Base-by-base conservation (phyloP, 352 stramenopile species). In the Phytophthora tentaculata region DNA sequence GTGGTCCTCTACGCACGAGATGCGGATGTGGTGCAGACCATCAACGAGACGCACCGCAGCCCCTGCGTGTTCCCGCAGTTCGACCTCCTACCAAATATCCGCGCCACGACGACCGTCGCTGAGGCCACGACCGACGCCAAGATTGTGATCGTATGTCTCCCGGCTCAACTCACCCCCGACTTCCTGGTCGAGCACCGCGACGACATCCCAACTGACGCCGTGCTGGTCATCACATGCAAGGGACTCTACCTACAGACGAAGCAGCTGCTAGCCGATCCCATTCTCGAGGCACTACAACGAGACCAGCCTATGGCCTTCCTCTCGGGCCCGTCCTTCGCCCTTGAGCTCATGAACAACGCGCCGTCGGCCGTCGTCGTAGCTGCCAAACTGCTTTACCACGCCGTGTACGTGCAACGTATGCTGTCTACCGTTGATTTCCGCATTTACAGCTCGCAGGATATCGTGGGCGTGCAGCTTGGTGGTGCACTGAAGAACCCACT, bases 401-500 rank as follows among this genome's bases (percentile, higher is more conserved):
- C 93, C 12, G 81, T 95, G 16, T 84, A 86, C 47, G 88, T 97
- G 45, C 92, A 98, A 70, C 76, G 80, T 9, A 60, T 79, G 9
- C 79, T 98, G 41, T 96, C 83, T 37, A 95, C 92, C 44, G 82
- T 97, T 22, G 80, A 93, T 61, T 99, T 99, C 71, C 92, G 95
- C 50, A 91, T 98, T 39, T 99, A 98, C 84, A 94, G 83, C 66
- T 94, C 85, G 5, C 85, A 94, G 57, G 96, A 99, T 79, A 92
- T 97, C 53, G 91, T 99, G 65, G 97, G 97, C 56, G 94, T 99
- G 22, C 96, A 99, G 74, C 84, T 99, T 32, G 96, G 97, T 44
- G 97, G 97, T 8, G 97, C 97, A 14, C 88, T 99, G 44, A 99
- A 99, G 79, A 99, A 99, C 78, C 96, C 98, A 2, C 94, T 99